Evolutionary conservation across 352 stramenopile genomes (phyloP).

Genomic region (Phytophthora litchii): DNA sequence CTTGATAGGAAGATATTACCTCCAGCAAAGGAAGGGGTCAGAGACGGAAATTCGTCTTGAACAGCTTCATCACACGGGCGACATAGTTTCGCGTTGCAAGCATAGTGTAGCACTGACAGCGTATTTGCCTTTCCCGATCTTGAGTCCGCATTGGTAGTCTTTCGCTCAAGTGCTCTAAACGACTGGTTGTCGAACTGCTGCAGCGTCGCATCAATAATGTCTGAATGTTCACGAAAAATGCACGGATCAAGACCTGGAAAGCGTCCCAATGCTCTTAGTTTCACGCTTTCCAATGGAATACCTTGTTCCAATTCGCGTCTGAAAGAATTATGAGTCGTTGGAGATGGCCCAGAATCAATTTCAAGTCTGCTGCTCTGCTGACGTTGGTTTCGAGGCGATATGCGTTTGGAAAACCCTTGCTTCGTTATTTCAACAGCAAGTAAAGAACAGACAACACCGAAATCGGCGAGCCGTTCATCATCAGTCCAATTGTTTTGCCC

Average conservation of each 20-base stretch:
- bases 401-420: slow-evolving; percentile 12
- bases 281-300: slow-evolving; percentile 61
- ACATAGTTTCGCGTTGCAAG: slow-evolving; percentile 59
- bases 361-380: slow-evolving; percentile 25
- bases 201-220: slow-evolving; percentile 42
- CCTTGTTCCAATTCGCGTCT: slow-evolving; percentile 56
- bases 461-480: slow-evolving; percentile 44
- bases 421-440: slow-evolving; percentile 42
- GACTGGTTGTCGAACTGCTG: slow-evolving; percentile 42
- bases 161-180: slow-evolving; percentile 10
- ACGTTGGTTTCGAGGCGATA: slow-evolving; percentile 16
- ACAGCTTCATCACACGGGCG: slow-evolving; percentile 52
- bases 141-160: slow-evolving; percentile 2
- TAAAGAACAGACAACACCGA: slow-evolving; percentile 46
- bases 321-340: slow-evolving; percentile 30
- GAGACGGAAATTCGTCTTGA: slow-evolving; percentile 54
- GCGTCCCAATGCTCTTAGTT: slow-evolving; percentile 52
- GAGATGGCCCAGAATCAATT: slow-evolving; percentile 9
- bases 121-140: slow-evolving; percentile 26
- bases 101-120: slow-evolving; percentile 50
- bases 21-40: slow-evolving; percentile 59
- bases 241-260: slow-evolving; percentile 57
- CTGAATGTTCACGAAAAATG: slow-evolving; percentile 46
- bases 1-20: slow-evolving; percentile 62
- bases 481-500: slow-evolving; percentile 19